phyloP scores from a whole-genome alignment of 2,329 filamentous ascomycete species.

The Geosmithia morbida region DNA sequence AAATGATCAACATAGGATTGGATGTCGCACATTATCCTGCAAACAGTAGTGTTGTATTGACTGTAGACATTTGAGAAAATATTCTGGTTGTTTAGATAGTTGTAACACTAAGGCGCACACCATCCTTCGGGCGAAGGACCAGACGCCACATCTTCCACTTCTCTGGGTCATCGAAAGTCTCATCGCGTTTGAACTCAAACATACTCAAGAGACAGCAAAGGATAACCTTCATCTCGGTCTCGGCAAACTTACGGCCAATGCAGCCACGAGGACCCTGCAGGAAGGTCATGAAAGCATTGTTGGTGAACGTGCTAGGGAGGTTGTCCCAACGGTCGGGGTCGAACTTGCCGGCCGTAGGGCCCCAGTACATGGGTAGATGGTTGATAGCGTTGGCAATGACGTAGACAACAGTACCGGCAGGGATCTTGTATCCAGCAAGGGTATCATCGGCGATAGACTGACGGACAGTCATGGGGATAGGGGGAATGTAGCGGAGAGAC shows the following conservation, averaged over 20 bases:
- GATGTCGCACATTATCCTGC: no score
- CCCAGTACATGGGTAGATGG: slow-evolving; percentile 22
- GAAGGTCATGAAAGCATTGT: slow-evolving; percentile 18
- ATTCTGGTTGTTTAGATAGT: neutral
- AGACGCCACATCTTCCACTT: slow-evolving; percentile 32
- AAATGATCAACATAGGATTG: no score
- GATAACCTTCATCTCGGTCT: slow-evolving; percentile 18
- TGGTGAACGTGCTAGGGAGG: slow-evolving; percentile 17
- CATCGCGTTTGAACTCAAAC: slow-evolving; percentile 18
- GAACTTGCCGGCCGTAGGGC: slow-evolving; percentile 21
- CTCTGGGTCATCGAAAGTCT: slow-evolving; percentile 22
- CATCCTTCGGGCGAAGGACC: slow-evolving; percentile 27
- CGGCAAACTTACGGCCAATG: slow-evolving; percentile 15
- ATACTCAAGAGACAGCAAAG: slow-evolving; percentile 15
- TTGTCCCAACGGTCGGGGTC: slow-evolving; percentile 26
- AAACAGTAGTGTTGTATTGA: neutral
- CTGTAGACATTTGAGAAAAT: neutral
- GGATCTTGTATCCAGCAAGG: slow-evolving; percentile 23
- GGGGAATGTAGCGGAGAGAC: slow-evolving; percentile 27
- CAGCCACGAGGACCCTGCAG: slow-evolving; percentile 14
- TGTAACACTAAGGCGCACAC: slow-evolving; percentile 22
- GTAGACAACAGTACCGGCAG: slow-evolving; percentile 25
- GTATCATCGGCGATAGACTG: slow-evolving; percentile 21
- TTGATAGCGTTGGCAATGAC: slow-evolving; percentile 26
- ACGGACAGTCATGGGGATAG: slow-evolving; percentile 29